A percentile compares a stretch with the other conserved stretches of the same genome.
These are phyloP conservation scores for Nakaseomyces kungkrabaensis DNA, from an alignment of 1,139 yeast species.

Conservation along the genomic window DNA sequence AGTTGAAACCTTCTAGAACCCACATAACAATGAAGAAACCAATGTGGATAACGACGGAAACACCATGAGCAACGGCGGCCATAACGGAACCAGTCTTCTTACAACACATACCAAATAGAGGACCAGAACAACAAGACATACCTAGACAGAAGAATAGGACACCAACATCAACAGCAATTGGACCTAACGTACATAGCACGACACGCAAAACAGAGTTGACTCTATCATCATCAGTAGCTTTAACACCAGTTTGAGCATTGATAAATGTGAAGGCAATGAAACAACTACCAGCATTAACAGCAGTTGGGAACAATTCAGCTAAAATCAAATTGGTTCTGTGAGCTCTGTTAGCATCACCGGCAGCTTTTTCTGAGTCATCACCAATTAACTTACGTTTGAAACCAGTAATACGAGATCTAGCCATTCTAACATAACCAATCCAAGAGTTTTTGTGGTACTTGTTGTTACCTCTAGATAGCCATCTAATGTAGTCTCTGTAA, in stretches of 20 bases:
- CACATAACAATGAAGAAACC: constrained; percentile 90
- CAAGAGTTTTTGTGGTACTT: constrained; percentile 99
- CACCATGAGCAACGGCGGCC: constrained; percentile 96
- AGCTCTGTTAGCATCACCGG: constrained; percentile 92
- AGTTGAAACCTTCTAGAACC: constrained; percentile 90
- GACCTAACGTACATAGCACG: constrained; percentile 82
- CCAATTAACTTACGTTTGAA: constrained; percentile 86
- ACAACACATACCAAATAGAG: constrained; percentile 88
- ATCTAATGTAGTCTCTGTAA: constrained; percentile 94
- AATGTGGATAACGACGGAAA: constrained; percentile 77
- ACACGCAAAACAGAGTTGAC: constrained; percentile 82
- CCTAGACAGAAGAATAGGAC: constrained; percentile 61
- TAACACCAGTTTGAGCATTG: constrained; percentile 95
- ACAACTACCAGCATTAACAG: constrained; percentile 80
- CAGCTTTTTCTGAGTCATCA: constrained; percentile 83
- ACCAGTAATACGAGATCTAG: constrained; percentile 96
- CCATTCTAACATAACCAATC: constrained; percentile 94
- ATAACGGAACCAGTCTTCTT: constrained; percentile 95
- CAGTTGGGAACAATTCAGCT: constrained; percentile 80
- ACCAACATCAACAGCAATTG: constrained; percentile 84
- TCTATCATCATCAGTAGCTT: constrained; percentile 33
- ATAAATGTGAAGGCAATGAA: constrained; percentile 86
- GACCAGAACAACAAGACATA: constrained; percentile 95
- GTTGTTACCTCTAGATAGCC: constrained; percentile 98
- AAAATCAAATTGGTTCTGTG: constrained; percentile 79